Evolutionary conservation across 805 yeast species (phyloP).

Genomic region (Schizosaccharomyces octosporus): DNA sequence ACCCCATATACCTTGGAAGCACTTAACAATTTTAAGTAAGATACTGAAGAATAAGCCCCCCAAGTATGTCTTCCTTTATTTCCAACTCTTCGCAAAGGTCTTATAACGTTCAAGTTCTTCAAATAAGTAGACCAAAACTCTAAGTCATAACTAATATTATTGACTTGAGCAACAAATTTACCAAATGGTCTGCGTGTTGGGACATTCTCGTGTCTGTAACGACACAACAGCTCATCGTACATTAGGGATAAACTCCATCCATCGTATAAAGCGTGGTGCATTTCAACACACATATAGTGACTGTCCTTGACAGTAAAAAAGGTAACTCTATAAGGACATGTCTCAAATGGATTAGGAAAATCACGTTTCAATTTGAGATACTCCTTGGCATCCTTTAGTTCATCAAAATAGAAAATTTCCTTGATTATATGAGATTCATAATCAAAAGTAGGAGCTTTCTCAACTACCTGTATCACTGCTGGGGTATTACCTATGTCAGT

Average conservation of each 20-base stretch:
- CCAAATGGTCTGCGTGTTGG: background rate
- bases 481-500: background rate
- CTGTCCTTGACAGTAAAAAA: background rate
- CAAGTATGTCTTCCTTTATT: background rate
- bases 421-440: too few species aligned
- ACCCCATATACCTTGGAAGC: background rate
- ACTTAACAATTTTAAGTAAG: background rate
- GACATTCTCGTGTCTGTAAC: background rate
- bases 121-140: background rate
- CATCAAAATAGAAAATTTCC: too few species aligned
- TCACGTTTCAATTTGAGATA: too few species aligned
- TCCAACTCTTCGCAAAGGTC: background rate
- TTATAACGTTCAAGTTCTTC: background rate
- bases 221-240: background rate
- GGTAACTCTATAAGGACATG: background rate
- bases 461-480: background rate
- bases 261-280: conserved; percentile 11
- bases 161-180: background rate
- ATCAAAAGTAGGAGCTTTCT: background rate
- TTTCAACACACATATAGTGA: conserved; percentile 4
- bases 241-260: conserved; percentile 9
- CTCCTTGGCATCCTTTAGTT: too few species aligned
- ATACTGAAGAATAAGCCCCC: background rate
- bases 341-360: conserved; percentile 1
- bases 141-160: background rate